Base-by-base conservation (phyloP, 1,139 yeast genomes). In the Saccharomycopsis crataegensis region DNA sequence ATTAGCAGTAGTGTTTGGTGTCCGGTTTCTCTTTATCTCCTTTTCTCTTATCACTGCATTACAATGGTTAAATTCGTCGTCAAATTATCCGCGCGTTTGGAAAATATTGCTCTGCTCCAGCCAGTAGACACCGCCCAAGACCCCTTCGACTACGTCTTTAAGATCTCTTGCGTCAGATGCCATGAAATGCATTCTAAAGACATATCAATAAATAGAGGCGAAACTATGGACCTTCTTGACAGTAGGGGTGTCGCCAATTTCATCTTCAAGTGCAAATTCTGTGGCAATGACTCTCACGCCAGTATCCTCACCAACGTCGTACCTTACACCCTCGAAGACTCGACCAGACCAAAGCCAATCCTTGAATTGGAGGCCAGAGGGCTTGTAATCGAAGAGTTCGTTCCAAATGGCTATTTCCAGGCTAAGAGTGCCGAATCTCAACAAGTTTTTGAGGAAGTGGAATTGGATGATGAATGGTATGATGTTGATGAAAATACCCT, bases 401-500 rank as follows among this genome's bases (percentile, higher is more conserved):
- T 79, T 32, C 86, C 96, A 0, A 37, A 65, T 60, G 93, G 96
- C 1, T 71, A 70, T 51, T 87, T 89, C 65, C 70, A 71, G 49
- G 87, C 91, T 57, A 70, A 67, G 46, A 87, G 88, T 3, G 70
- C 67, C 8, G 82, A 78, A 16, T 68, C 80, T 2, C 67, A 69
- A 8, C 74, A 86, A 1, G 68, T 65, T 55, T 87, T 86, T 62
- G 66, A 65, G 11, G 89, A 83, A 22, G 77, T 89, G n/a, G 89
- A 84, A 56, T 69, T 89, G 51, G 78, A 76, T 45, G 97, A 89
- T 44, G 98, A 93, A 65, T 91, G 96, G 95, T 93, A 83, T 66
- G 99, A 93, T 64, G 94, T 91, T 65, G 98, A 93, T 65, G 98
- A 93, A 57, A 79, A 83, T 63, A 83, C 87, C 5, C 80, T 82